Evolutionary conservation across 2,329 filamentous ascomycete genomes (phyloP), one percentile per base, ranked within the genome.

Genomic region (Trichoderma lentiforme): DNA sequence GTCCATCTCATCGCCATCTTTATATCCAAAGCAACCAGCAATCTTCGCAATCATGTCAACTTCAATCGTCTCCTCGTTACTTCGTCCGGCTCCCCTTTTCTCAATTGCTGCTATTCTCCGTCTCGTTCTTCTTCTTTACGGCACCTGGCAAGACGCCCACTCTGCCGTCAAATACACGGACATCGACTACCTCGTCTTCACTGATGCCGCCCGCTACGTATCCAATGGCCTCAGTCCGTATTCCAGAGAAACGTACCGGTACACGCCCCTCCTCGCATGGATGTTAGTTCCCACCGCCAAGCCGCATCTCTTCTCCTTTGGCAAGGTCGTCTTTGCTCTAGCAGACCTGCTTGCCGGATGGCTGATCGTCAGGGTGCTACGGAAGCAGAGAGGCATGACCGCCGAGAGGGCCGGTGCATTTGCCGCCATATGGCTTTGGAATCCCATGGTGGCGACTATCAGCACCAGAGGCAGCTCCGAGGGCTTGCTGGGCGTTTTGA

Each of bases 171-270:
- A 98, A 83, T 99, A 98, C 85, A 99, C 96, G 66, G 96, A 99
- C 83, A 98, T 99, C 77, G 96, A 99, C 86, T 99, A 99, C 83
- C 90, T 94, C 75, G 96, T 99, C 81, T 99, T 99, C 85, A 98
- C 96, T 63, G 95, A 98, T 81, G 96, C 96, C 30, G 90, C 96
- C 2, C 92, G 93, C 75, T 95, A 92, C 81, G 82, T 93, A 57
- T 83, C 90, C 4, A 84, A 82, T n/a, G 88, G 88, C 4, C 83
- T 84, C 61, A 93, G 93, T 0, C 96, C 96, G 2, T 99, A 99
- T 81, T 87, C 88, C 53, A 90, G 96, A 69, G 95, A 96, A 78
- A 99, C 96, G 0, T 99, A 99, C 84, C 92, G 96, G 73, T 99
- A 99, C 84, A 98, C 96, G 32, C 96, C 96, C 0, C 85, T 99